Evolutionary conservation across 768 basidiomycete species (phyloP).

Genomic region (Panaeolus cyanescens): DNA sequence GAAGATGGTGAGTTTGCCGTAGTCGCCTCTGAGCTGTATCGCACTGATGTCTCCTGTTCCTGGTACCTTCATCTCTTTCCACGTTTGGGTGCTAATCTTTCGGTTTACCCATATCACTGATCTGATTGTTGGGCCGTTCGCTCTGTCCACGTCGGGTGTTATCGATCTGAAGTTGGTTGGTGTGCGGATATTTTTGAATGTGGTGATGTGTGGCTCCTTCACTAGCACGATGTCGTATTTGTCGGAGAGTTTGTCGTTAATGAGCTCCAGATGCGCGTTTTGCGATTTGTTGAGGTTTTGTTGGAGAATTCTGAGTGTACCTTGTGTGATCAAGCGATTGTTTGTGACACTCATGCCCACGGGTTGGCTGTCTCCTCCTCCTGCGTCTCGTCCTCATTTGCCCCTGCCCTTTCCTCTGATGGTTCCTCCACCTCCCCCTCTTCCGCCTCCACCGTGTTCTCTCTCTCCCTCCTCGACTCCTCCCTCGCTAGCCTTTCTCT

Average conservation of each 20-base stretch:
- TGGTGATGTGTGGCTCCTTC: slow-evolving; percentile 18
- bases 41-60: slow-evolving; percentile 24
- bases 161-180: slow-evolving; percentile 17
- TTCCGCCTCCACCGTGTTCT: no score
- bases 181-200: slow-evolving; percentile 11
- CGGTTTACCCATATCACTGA: slow-evolving; percentile 24
- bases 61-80: slow-evolving; percentile 19
- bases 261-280: slow-evolving; percentile 15
- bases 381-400: no score
- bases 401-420: no score
- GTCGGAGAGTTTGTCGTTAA: slow-evolving; percentile 3
- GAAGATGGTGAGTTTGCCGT: slow-evolving; percentile 20
- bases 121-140: slow-evolving; percentile 1
- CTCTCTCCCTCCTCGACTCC: not conserved
- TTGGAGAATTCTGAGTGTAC: not conserved
- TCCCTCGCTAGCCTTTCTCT: not conserved
- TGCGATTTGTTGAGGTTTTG: slow-evolving; percentile 4
- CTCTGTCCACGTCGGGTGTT: slow-evolving; percentile 11
- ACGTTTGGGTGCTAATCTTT: slow-evolving; percentile 13
- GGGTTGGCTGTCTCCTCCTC: no score
- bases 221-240: slow-evolving; percentile 18
- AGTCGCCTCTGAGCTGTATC: slow-evolving; percentile 16
- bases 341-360: no score
- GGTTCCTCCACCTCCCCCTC: no score
- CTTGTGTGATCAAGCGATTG: not conserved